Base-by-base conservation (phyloP, 176 grass and related monocot species). In the Chloris gayana region DNA sequence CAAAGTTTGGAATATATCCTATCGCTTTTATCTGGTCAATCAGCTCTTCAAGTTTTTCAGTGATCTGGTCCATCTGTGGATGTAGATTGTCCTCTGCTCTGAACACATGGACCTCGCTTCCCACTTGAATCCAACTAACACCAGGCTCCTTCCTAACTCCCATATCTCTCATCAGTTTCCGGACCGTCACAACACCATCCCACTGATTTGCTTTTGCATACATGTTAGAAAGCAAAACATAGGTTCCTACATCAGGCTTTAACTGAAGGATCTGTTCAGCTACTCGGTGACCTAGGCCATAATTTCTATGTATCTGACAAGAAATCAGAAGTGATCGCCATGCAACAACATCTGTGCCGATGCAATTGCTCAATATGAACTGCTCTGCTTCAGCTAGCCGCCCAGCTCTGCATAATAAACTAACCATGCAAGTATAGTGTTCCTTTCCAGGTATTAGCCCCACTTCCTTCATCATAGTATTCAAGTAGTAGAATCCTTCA, bases 141-240 rank as follows among this genome's bases (percentile, higher is more conserved):
- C 90, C 90, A 78, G 93, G 90, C 57, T 90, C 79, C 71, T 97
- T 97, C 85, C 89, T 91, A 78, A 97, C 72, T 6, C 81, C 84
- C 79, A 44, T 88, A 75, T 91, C 64, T 62, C 80, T 93, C 90
- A 97, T 97, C 70, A 91, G 69, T 67, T 88, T 88, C 50, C 88
- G 66, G 6, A 93, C 82, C 67, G 86, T 97, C 24, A 88, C 80
- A 9, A 93, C 93, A 6, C 85, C 90, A 71, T 96, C 93, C 88
- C 93, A 96, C 77, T 86, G 59, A 47, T 92, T 90, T 70, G 85
- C 87, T 88, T 96, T 96, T 34, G 93, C 90, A 83, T 93, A 96
- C 93, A 93, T 93, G 58, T 96, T 93, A 53, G 93, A 96, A 41
- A 96, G 69, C 65, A 90, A 79, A 59, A 96, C 87, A 88, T 93